These are phyloP conservation scores for Globisporangium polare DNA, from an alignment of 352 stramenopile genomes.

Conservation along the genomic window DNA sequence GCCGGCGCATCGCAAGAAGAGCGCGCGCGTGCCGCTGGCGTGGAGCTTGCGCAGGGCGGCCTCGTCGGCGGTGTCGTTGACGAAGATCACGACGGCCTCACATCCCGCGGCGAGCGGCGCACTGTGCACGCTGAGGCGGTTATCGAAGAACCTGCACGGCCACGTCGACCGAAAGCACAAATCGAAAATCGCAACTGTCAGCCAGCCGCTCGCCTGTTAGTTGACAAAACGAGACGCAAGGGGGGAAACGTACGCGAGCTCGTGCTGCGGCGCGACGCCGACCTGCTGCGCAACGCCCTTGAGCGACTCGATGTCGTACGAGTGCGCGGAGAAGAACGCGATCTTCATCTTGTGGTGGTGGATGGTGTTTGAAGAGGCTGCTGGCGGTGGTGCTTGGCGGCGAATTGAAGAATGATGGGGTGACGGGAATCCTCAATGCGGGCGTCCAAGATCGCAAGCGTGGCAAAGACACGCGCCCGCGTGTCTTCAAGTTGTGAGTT, in stretches of 20 bases:
- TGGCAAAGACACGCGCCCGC: background rate
- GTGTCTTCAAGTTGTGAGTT: too few species aligned
- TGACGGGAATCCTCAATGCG: background rate
- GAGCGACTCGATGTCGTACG: constrained; percentile 69
- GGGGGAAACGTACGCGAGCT: constrained; percentile 40
- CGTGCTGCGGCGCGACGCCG: constrained; percentile 36
- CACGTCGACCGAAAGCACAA: background rate
- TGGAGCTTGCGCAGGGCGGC: constrained; percentile 51
- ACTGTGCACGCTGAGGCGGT: constrained; percentile 44
- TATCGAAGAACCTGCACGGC: constrained; percentile 40
- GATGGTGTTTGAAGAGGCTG: too few species aligned
- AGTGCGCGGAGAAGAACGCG: constrained; percentile 74
- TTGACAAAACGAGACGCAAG: background rate
- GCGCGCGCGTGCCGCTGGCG: constrained; percentile 41
- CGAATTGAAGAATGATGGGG: constrained; percentile 6
- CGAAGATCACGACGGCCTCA: constrained; percentile 77
- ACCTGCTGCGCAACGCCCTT: constrained; percentile 35
- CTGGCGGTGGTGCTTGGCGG: background rate
- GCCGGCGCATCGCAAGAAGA: constrained; percentile 79
- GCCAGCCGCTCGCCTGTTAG: too few species aligned
- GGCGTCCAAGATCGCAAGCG: too few species aligned
- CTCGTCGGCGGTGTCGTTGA: constrained; percentile 79
- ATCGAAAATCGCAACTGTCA: background rate
- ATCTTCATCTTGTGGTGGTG: constrained; percentile 47
- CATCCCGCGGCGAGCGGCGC: constrained; percentile 49